Evolutionary conservation across 2,329 filamentous ascomycete genomes (phyloP).

Genomic region (Aspergillus sp.): DNA sequence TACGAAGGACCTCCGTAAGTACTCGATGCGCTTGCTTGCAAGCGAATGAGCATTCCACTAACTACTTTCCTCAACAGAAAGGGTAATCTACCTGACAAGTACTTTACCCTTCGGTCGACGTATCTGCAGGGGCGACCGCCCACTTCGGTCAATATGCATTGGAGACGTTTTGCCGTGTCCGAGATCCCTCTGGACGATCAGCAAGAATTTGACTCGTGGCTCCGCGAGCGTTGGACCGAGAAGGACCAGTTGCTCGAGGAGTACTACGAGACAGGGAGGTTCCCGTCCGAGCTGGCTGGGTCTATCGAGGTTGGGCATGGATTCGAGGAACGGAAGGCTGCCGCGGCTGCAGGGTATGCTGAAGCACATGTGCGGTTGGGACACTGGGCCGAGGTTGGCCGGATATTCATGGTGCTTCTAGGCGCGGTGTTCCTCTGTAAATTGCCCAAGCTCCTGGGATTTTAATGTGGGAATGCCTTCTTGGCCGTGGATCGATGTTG

Average conservation of each 20-base stretch:
- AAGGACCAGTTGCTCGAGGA: constrained; percentile 88
- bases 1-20: constrained; percentile 93
- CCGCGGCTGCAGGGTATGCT: constrained; percentile 42
- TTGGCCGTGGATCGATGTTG: neutral
- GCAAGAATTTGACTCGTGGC: constrained; percentile 78
- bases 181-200: constrained; percentile 78
- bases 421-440: constrained; percentile 38
- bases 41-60: constrained; percentile 3
- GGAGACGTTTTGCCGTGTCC: constrained; percentile 78
- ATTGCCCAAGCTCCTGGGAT: constrained; percentile 27
- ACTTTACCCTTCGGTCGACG: constrained; percentile 82
- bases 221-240: constrained; percentile 83
- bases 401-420: constrained; percentile 46
- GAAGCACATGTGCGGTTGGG: constrained; percentile 46
- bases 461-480: constrained; percentile 13
- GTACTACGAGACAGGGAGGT: constrained; percentile 74
- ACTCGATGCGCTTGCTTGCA: neutral
- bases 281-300: constrained; percentile 68
- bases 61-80: constrained; percentile 52
- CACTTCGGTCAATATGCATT: constrained; percentile 95
- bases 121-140: constrained; percentile 87
- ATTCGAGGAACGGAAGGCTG: constrained; percentile 31
- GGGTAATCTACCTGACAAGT: constrained; percentile 83
- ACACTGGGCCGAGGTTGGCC: constrained; percentile 47
- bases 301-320: constrained; percentile 51